Percentiles rank a stretch among this genome's conserved stretches.
Conservation (phyloP, 2,329 filamentous ascomycete species). For the Trichoderma guizhouense region DNA sequence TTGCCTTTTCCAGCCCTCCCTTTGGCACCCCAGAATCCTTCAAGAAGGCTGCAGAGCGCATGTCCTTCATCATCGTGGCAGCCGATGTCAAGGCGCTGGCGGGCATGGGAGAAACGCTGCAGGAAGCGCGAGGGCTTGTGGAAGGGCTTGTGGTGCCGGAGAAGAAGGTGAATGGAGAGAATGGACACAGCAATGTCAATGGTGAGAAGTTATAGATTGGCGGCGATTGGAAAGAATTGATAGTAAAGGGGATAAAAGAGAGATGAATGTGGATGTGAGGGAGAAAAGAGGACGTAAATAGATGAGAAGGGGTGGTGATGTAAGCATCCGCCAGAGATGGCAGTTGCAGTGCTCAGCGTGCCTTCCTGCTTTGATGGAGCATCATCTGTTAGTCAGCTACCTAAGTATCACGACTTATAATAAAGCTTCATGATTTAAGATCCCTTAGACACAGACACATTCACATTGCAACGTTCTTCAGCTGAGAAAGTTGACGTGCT, state of each 20-base stretch:
- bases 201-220: background rate
- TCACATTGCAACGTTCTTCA: background rate
- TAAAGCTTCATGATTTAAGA: background rate
- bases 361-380: background rate
- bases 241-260: background rate
- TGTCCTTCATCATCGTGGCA: constrained; percentile 26
- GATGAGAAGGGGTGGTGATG: background rate
- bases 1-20: constrained; percentile 29
- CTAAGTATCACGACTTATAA: background rate
- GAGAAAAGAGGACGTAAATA: background rate
- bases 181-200: background rate
- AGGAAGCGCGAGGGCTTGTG: constrained; percentile 18
- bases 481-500: background rate
- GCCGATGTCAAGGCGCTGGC: constrained; percentile 27
- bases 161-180: background rate
- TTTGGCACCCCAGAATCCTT: constrained; percentile 26
- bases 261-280: background rate
- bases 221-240: background rate
- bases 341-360: background rate
- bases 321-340: background rate
- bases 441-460: background rate
- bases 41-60: constrained; percentile 26
- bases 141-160: background rate
- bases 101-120: constrained; percentile 24
- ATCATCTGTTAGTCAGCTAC: background rate